phyloP scores from a whole-genome alignment of 2,329 filamentous ascomycete species.

The Aspergillus sp. region DNA sequence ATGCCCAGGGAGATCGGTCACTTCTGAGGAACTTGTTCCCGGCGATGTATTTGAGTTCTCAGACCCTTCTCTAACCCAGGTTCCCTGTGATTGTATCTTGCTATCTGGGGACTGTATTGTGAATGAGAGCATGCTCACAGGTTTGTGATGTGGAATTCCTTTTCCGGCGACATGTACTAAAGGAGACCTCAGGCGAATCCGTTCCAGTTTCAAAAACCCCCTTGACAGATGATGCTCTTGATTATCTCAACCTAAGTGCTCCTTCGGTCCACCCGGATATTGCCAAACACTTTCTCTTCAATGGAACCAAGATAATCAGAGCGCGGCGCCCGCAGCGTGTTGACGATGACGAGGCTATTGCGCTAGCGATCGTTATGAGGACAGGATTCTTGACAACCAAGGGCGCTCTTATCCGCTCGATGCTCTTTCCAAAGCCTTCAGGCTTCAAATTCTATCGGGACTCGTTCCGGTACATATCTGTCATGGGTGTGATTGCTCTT shows the following conservation, averaged over 20 bases:
- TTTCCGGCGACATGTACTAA: slow-evolving; percentile 23
- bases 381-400: slow-evolving; percentile 99
- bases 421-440: slow-evolving; percentile 97
- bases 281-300: slow-evolving; percentile 89
- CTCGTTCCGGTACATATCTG: slow-evolving; percentile 95
- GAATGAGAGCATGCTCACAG: slow-evolving; percentile 98
- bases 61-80: slow-evolving; percentile 83
- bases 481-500: slow-evolving; percentile 86
- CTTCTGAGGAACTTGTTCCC: slow-evolving; percentile 86
- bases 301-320: slow-evolving; percentile 92
- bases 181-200: slow-evolving; percentile 70
- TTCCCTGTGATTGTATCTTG: slow-evolving; percentile 90
- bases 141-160: slow-evolving; percentile 36
- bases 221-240: slow-evolving; percentile 78
- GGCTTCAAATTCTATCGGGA: slow-evolving; percentile 99
- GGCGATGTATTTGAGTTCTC: slow-evolving; percentile 97
- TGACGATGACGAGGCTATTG: slow-evolving; percentile 83
- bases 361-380: slow-evolving; percentile 86
- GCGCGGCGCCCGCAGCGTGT: slow-evolving; percentile 86
- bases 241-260: slow-evolving; percentile 74
- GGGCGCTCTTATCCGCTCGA: slow-evolving; percentile 90
- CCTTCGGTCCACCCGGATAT: slow-evolving; percentile 82
- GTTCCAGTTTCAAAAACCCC: slow-evolving; percentile 94
- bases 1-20: slow-evolving; percentile 74
- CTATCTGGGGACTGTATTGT: slow-evolving; percentile 96